A percentile compares a stretch with the other conserved stretches of the same genome.
Evolutionary conservation across 768 basidiomycete genomes (phyloP).

Genomic region (Favolaschia claudopus): DNA sequence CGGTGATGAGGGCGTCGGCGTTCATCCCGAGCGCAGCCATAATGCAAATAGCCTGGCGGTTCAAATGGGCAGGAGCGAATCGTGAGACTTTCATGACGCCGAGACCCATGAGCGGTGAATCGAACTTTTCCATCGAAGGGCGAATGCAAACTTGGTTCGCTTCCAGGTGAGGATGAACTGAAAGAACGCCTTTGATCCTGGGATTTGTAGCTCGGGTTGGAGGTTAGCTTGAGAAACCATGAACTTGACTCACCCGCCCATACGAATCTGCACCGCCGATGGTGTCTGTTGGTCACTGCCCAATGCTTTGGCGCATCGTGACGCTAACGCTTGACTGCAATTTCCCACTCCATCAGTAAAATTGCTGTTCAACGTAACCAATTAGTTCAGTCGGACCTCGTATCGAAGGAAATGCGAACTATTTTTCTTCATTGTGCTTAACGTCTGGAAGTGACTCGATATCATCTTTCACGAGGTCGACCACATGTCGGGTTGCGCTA

Average conservation of each 20-base stretch:
- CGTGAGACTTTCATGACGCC: conserved; percentile 27
- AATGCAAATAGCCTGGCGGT: conserved; percentile 28
- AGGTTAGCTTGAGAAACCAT: not conserved
- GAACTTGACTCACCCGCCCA: conserved; percentile 21
- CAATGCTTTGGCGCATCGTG: conserved; percentile 13
- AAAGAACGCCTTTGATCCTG: conserved; percentile 26
- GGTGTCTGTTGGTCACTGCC: conserved; percentile 17
- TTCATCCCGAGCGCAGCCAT: conserved; percentile 21
- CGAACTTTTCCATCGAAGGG: conserved; percentile 25
- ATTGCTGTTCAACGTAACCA: not conserved
- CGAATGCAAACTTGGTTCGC: conserved; percentile 24
- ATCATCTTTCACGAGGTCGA: not conserved
- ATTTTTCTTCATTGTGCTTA: conserved; percentile 11
- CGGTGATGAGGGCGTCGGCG: not conserved
- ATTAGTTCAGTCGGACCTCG: not conserved
- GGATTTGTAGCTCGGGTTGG: not conserved
- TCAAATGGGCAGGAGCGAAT: conserved; percentile 25
- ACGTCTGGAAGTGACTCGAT: conserved; percentile 14
- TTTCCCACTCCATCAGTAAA: conserved; percentile 28
- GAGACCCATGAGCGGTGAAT: conserved; percentile 14
- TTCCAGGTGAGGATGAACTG: conserved; percentile 24
- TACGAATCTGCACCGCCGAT: conserved; percentile 27
- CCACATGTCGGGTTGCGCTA: conserved; percentile 20
- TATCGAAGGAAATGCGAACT: not conserved
- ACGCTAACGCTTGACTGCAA: conserved; percentile 24